Base-by-base conservation (phyloP, 1,284 basidiomycete genomes). In the Mycena citricolor region DNA sequence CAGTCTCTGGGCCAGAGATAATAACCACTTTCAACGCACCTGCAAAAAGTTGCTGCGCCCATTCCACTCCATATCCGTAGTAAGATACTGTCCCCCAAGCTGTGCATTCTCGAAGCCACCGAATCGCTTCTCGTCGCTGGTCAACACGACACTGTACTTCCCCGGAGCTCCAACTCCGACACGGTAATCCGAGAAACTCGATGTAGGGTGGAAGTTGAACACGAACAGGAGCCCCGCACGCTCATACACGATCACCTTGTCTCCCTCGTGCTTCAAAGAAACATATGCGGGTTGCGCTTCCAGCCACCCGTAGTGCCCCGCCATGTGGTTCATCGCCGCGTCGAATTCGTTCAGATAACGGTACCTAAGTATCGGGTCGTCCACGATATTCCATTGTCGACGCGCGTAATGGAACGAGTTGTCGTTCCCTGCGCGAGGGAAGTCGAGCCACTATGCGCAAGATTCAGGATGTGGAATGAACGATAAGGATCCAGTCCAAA, bases 331-430 rank as follows among this genome's bases (percentile, higher is more conserved):
- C 92, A 98, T 98, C n/a, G 81, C 90, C 37, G 74, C 73, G 65
- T 99, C 95, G 58, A 97, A 99, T 54, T 86, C 82, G 68, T 97
- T 91, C 39, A 99, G 76, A 65, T 94, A 98, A 65, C 73, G 84
- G 75, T 99, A 99, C 11, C 95, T 84, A 43, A 98, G 71, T 20
- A 92, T 54, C 0, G 61, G 57, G 60, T 98, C 94, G 60, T 97
- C 94, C 35, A 92, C 83, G 17, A 98, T 74, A 64, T 95, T 95
- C 86, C 93, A 99, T 60, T 98, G 95, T 14, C 95, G 82, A 21
- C 94, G 83, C 39, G 94, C 93, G 61, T 97, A 90, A 56, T 95
- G 90, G 77, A 94, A 99, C 8, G 93, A 97, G 67, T 94, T 91
- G 57, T 81, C 78, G 61, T 99, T 99, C 12, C 95, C 95, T 55